A percentile compares a stretch with the other conserved stretches of the same genome.
These are phyloP conservation scores for Phaeophleospora eucalypticola DNA, from an alignment of 2,329 filamentous ascomycete genomes.

Conservation along the genomic window DNA sequence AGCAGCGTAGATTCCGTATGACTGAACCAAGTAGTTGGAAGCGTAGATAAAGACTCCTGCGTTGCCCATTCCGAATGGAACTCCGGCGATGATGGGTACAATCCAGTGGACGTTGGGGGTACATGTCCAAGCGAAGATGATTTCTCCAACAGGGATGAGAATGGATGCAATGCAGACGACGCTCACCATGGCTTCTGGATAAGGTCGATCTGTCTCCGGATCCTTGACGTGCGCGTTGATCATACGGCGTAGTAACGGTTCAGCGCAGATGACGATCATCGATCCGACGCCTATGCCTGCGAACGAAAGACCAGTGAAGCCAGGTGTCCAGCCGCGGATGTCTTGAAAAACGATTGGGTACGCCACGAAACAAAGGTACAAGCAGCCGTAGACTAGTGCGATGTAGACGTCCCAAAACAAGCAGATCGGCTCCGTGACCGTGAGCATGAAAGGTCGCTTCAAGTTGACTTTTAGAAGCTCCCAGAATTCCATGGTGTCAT, in stretches of 20 bases:
- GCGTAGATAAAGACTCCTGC: constrained; percentile 77
- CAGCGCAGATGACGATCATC: constrained; percentile 49
- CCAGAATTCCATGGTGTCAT: constrained; percentile 62
- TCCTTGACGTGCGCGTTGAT: constrained; percentile 75
- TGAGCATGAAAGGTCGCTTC: constrained; percentile 71
- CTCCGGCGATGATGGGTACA: constrained; percentile 68
- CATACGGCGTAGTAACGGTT: constrained; percentile 68
- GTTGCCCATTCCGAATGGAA: constrained; percentile 76
- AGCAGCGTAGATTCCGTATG: constrained; percentile 78
- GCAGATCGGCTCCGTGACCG: constrained; percentile 79
- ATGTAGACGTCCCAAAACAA: constrained; percentile 71
- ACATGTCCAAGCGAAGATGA: constrained; percentile 86
- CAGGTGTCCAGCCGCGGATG: constrained; percentile 70
- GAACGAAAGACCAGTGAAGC: constrained; percentile 73
- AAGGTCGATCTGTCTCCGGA: constrained; percentile 66
- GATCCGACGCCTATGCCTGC: constrained; percentile 62
- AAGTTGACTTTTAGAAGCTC: constrained; percentile 71
- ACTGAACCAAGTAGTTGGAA: constrained; percentile 72
- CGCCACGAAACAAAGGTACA: constrained; percentile 87
- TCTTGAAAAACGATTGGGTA: constrained; percentile 80
- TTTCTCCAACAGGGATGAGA: constrained; percentile 70
- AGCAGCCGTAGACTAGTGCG: constrained; percentile 75
- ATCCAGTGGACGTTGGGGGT: constrained; percentile 80
- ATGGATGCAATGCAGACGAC: constrained; percentile 75
- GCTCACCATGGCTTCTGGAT: constrained; percentile 76